Evolutionary conservation across 345 rosid species (phyloP).

Genomic region (Hibiscus trionum): DNA sequence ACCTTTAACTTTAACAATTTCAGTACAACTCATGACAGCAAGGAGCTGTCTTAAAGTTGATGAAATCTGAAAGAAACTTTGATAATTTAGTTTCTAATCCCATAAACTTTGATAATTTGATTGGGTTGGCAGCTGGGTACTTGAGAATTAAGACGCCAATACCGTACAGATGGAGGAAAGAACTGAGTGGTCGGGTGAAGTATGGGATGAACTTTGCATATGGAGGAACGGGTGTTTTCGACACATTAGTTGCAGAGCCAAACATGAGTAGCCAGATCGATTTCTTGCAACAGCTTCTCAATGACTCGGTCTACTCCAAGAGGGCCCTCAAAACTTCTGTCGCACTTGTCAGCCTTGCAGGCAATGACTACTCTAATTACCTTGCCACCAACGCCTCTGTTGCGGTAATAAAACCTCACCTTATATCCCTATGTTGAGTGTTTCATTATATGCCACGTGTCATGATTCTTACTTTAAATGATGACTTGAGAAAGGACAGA

Average conservation of each 20-base stretch:
- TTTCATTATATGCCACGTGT: not conserved
- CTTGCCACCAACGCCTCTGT: conserved; percentile 29
- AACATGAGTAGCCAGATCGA: conserved; percentile 74
- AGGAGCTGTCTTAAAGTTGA: no score
- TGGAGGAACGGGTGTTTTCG: conserved; percentile 81
- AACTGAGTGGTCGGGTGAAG: conserved; percentile 19
- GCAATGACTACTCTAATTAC: conserved; percentile 67
- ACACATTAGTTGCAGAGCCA: conserved; percentile 34
- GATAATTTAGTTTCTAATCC: no score
- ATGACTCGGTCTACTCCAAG: conserved; percentile 27
- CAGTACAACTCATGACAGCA: no score
- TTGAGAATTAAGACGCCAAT: conserved; percentile 61
- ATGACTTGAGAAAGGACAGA: not conserved
- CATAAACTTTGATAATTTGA: no score
- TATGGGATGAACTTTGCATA: conserved; percentile 73
- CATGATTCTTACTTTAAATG: not conserved
- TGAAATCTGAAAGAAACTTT: not conserved
- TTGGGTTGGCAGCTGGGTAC: conserved; percentile 39
- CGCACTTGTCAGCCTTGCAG: conserved; percentile 54
- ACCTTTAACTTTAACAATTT: no score
- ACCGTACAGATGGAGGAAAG: conserved; percentile 43
- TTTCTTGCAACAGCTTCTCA: conserved; percentile 34
- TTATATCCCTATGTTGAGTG: no score
- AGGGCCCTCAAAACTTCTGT: conserved; percentile 32
- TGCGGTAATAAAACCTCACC: conserved; percentile 16